Conservation (phyloP, 2,329 filamentous ascomycete species). For the Gnomoniopsis smithogilvyi region DNA sequence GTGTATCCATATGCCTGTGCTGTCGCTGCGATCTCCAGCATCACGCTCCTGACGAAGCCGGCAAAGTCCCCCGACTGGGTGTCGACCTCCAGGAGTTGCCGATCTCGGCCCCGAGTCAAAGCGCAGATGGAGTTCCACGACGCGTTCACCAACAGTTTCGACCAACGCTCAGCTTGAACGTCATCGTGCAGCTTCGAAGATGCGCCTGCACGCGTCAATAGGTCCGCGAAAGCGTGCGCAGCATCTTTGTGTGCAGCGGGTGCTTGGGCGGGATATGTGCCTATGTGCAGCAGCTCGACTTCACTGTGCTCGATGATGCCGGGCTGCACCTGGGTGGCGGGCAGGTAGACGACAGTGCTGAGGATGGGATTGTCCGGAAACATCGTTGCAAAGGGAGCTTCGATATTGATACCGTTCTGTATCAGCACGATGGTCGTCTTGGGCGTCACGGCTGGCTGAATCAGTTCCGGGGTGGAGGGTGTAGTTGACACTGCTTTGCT, state of each 20-base stretch:
- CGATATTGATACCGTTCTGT: slow-evolving; percentile 70
- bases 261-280: slow-evolving; percentile 11
- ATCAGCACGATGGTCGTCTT: slow-evolving; percentile 62
- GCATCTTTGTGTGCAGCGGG: background rate
- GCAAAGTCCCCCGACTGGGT: background rate
- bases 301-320: slow-evolving; percentile 9
- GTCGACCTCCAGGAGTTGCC: slow-evolving; percentile 42
- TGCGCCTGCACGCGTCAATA: slow-evolving; percentile 52
- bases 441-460: slow-evolving; percentile 56
- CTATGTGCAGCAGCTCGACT: slow-evolving; percentile 11
- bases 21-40: slow-evolving; percentile 66
- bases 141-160: slow-evolving; percentile 75
- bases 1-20: slow-evolving; percentile 61
- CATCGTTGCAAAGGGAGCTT: slow-evolving; percentile 59
- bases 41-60: slow-evolving; percentile 47
- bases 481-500: slow-evolving; percentile 68
- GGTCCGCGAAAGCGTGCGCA: slow-evolving; percentile 25
- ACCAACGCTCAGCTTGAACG: slow-evolving; percentile 69
- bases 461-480: slow-evolving; percentile 57
- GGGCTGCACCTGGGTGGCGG: slow-evolving; percentile 60
- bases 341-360: slow-evolving; percentile 67
- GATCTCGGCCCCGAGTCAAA: slow-evolving; percentile 57
- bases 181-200: slow-evolving; percentile 64
- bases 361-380: slow-evolving; percentile 61
- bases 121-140: slow-evolving; percentile 72